A percentile compares a stretch with the other conserved stretches of the same genome.
These are phyloP conservation scores for Pythium vanterpoolii DNA, from an alignment of 352 stramenopile genomes.

Conservation along the genomic window DNA sequence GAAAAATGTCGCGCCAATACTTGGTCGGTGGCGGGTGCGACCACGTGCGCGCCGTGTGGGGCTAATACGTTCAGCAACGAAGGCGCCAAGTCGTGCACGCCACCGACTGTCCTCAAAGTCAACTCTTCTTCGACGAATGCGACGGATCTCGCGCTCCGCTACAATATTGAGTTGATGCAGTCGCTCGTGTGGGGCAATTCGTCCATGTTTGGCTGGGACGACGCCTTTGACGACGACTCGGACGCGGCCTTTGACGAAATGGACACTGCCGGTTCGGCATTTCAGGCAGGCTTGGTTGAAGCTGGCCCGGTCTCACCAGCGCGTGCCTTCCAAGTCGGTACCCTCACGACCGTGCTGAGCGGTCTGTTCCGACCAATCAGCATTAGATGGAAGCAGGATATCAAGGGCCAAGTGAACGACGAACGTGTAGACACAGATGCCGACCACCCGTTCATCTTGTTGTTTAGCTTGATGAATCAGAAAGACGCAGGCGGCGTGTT, in stretches of 20 bases:
- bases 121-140: slow-evolving; percentile 30
- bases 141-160: slow-evolving; percentile 23
- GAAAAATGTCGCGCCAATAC: slow-evolving; percentile 55
- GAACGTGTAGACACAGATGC: slow-evolving; percentile 46
- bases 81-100: slow-evolving; percentile 40
- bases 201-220: slow-evolving; percentile 11
- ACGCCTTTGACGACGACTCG: slow-evolving; percentile 15
- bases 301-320: slow-evolving; percentile 31
- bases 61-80: slow-evolving; percentile 55
- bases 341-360: slow-evolving; percentile 42
- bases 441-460: slow-evolving; percentile 51
- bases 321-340: slow-evolving; percentile 45
- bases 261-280: not conserved
- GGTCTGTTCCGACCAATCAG: slow-evolving; percentile 66
- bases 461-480: slow-evolving; percentile 54
- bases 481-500: slow-evolving; percentile 63
- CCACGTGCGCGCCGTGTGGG: slow-evolving; percentile 50
- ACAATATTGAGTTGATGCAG: slow-evolving; percentile 75
- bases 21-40: slow-evolving; percentile 48
- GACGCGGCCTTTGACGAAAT: slow-evolving; percentile 10
- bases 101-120: slow-evolving; percentile 38
- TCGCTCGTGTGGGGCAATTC: slow-evolving; percentile 62
- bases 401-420: slow-evolving; percentile 59
- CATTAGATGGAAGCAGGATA: slow-evolving; percentile 42
- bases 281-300: slow-evolving; percentile 26